phyloP scores from a whole-genome alignment of 345 rosid genomes.

The Syzygium grande region DNA sequence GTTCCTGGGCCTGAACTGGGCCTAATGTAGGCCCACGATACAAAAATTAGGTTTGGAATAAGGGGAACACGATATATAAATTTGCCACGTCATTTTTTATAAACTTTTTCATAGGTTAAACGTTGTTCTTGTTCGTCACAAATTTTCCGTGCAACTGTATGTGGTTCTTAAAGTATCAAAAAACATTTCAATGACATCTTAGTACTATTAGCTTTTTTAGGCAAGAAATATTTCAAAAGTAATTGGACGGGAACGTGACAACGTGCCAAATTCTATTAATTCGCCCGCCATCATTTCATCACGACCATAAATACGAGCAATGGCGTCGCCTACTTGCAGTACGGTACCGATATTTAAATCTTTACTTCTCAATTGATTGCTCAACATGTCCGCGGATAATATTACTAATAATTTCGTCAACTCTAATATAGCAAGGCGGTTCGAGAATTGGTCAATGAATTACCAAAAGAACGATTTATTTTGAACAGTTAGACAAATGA shows the following conservation, averaged over 20 bases:
- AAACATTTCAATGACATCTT: background rate
- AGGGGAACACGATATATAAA: background rate
- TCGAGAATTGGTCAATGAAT: too few species aligned
- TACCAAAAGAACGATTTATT: too few species aligned
- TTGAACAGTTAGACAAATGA: too few species aligned
- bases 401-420: too few species aligned
- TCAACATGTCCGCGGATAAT: too few species aligned
- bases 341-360: background rate
- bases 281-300: background rate
- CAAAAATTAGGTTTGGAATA: background rate
- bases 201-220: background rate
- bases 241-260: background rate
- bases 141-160: background rate
- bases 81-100: background rate
- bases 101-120: background rate
- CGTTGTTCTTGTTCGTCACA: background rate
- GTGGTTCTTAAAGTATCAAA: background rate
- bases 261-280: background rate
- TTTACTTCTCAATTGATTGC: background rate
- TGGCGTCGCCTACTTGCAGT: background rate
- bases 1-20: background rate
- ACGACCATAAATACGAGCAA: background rate
- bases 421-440: too few species aligned
- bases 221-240: background rate
- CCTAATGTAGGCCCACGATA: background rate